Conservation (phyloP, 23 red algal species). For the Pyropia yezoensis region DNA sequence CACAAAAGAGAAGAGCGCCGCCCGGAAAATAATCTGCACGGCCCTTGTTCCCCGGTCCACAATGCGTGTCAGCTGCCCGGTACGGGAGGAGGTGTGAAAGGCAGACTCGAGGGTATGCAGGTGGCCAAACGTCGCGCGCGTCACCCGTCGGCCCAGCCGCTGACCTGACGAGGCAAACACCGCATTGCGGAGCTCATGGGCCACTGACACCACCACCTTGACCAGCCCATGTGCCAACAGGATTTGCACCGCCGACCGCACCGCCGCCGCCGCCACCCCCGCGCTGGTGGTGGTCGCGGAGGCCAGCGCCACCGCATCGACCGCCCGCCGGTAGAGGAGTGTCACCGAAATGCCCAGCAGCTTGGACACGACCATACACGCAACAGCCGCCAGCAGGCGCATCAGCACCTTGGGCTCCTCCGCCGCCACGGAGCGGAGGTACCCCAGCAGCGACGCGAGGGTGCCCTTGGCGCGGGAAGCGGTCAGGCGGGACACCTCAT, state of each 20-base stretch:
- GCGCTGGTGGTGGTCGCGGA: not conserved
- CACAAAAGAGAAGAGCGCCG: slow-evolving; percentile 69
- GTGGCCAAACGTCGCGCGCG: slow-evolving; percentile 71
- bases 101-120: slow-evolving; percentile 56
- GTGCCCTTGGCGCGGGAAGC: no score
- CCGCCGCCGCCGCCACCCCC: no score
- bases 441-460: no score
- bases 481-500: no score
- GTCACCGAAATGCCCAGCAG: slow-evolving; percentile 2
- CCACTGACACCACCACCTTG: slow-evolving; percentile 16
- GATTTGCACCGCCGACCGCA: no score
- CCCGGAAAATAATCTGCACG: slow-evolving; percentile 79
- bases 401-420: no score
- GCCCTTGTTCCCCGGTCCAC: slow-evolving; percentile 80
- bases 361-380: slow-evolving; percentile 11
- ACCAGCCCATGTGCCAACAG: no score
- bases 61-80: slow-evolving; percentile 61
- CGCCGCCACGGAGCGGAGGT: no score
- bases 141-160: slow-evolving; percentile 68
- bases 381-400: not conserved
- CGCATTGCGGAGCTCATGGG: slow-evolving; percentile 74
- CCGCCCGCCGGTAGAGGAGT: slow-evolving; percentile 1
- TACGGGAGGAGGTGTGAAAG: slow-evolving; percentile 32
- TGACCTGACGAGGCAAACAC: slow-evolving; percentile 70
- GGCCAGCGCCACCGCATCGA: slow-evolving; percentile 1